phyloP scores from a whole-genome alignment of 768 basidiomycete species.

The Leccinum uliginosum region DNA sequence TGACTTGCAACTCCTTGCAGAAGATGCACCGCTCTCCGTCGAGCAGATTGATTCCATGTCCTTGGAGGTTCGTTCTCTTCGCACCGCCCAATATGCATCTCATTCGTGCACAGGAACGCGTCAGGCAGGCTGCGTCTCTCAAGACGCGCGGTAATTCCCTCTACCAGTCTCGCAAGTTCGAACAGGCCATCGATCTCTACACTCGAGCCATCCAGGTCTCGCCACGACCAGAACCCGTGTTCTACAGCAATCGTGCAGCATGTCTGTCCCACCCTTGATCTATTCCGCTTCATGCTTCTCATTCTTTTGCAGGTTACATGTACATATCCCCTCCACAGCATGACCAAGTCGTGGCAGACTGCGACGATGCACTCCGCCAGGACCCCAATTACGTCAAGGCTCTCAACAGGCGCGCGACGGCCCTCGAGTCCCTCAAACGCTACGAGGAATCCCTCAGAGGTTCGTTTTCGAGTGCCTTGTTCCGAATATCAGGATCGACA shows the following conservation, averaged over 20 bases:
- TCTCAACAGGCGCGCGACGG: constrained; percentile 83
- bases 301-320: constrained; percentile 66
- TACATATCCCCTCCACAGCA: constrained; percentile 84
- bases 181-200: constrained; percentile 59
- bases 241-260: constrained; percentile 95
- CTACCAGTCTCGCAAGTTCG: constrained; percentile 60
- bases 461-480: constrained; percentile 29
- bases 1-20: constrained; percentile 21
- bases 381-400: constrained; percentile 87
- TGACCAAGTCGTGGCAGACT: constrained; percentile 82
- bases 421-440: constrained; percentile 71
- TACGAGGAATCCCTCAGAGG: constrained; percentile 78
- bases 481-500: neutral
- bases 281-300: neutral
- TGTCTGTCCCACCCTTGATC: constrained; percentile 47
- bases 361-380: constrained; percentile 80
- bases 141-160: constrained; percentile 71
- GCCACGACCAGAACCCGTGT: constrained; percentile 84
- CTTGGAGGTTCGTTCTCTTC: constrained; percentile 45
- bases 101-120: constrained; percentile 52
- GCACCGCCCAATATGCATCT: neutral
- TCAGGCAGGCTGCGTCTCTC: constrained; percentile 54
- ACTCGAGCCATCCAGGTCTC: constrained; percentile 71
- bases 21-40: constrained; percentile 41
- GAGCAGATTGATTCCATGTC: constrained; percentile 58